phyloP scores from a whole-genome alignment of 345 rosid genomes.

The Cochlearia excelsa region DNA sequence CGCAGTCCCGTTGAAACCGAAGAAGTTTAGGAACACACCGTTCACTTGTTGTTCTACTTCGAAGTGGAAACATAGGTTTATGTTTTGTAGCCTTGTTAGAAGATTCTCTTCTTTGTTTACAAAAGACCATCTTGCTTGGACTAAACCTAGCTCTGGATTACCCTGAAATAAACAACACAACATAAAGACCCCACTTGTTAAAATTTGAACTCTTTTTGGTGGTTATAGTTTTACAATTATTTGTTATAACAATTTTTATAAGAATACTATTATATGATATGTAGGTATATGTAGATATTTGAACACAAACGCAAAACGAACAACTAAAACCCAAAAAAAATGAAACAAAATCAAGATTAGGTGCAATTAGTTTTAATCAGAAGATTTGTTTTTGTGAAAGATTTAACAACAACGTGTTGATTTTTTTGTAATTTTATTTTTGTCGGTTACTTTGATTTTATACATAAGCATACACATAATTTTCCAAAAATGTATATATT shows the following conservation, averaged over 20 bases:
- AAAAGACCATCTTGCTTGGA: conserved; percentile 90
- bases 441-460: conserved; percentile 18
- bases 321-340: too few species aligned
- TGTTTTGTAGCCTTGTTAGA: conserved; percentile 83
- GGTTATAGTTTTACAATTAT: too few species aligned
- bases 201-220: too few species aligned
- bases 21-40: conserved; percentile 70
- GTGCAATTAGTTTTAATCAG: too few species aligned
- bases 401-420: neutral
- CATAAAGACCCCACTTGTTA: neutral
- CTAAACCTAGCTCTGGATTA: conserved; percentile 74
- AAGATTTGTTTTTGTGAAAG: neutral
- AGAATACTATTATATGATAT: too few species aligned
- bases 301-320: too few species aligned
- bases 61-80: conserved; percentile 83
- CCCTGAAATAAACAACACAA: conserved; percentile 46
- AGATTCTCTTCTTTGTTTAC: conserved; percentile 93
- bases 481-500: neutral
- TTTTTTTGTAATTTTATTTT: conserved; percentile 17
- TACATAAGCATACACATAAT: neutral
- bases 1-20: conserved; percentile 91
- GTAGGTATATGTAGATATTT: too few species aligned
- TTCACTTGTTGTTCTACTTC: conserved; percentile 96
- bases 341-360: too few species aligned
- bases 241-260: too few species aligned